Conservation (phyloP, 768 basidiomycete species). For the Porphyrellus cyaneotinctus region DNA sequence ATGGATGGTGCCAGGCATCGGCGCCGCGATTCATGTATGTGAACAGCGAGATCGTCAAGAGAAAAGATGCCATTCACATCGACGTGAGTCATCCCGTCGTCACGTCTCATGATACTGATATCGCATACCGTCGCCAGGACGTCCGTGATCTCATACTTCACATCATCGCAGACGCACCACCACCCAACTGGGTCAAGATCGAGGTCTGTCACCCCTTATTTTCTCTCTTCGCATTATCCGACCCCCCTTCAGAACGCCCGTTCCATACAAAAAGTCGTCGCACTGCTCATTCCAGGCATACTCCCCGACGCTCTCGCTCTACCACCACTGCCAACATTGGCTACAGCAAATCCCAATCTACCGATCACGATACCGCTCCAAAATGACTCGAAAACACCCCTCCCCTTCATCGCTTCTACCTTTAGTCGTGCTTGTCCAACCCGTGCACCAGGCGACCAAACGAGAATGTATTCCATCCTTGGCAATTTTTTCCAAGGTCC, state of each 20-base stretch:
- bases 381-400: constrained; percentile 31
- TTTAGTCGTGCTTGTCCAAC: constrained; percentile 95
- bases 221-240: background rate
- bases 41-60: constrained; percentile 67
- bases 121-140: constrained; percentile 50
- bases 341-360: constrained; percentile 53
- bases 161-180: constrained; percentile 75
- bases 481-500: constrained; percentile 80
- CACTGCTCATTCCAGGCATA: constrained; percentile 83
- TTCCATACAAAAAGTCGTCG: constrained; percentile 72
- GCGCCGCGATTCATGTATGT: constrained; percentile 78
- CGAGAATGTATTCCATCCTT: constrained; percentile 80
- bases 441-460: constrained; percentile 84
- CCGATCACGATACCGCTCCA: constrained; percentile 47
- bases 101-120: no score
- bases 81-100: constrained; percentile 51
- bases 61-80: constrained; percentile 74
- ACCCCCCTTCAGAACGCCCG: constrained; percentile 55
- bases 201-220: constrained; percentile 52
- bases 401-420: constrained; percentile 68
- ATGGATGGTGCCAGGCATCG: constrained; percentile 2
- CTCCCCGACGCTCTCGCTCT: constrained; percentile 70
- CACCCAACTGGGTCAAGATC: constrained; percentile 81
- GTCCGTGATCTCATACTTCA: constrained; percentile 84
- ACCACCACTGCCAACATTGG: constrained; percentile 65